A percentile compares a stretch with the other conserved stretches of the same genome.
Conservation (phyloP, 1,284 basidiomycete species). For the Cryptococcus sp. region DNA sequence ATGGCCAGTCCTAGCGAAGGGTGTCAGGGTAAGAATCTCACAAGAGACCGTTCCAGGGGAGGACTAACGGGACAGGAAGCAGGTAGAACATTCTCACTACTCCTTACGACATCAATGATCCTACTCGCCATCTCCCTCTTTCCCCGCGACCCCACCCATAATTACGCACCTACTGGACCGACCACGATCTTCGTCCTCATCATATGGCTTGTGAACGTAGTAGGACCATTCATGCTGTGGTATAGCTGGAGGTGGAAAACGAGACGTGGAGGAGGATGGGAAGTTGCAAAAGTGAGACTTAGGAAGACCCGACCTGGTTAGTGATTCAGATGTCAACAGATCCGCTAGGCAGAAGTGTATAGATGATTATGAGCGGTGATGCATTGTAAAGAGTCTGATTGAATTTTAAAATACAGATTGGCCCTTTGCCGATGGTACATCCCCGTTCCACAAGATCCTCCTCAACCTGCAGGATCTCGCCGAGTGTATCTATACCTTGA, state of each 20-base stretch:
- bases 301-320: constrained; percentile 11
- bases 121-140: constrained; percentile 31
- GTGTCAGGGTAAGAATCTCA: constrained; percentile 61
- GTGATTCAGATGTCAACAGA: background rate
- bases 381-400: too few relatives aligned
- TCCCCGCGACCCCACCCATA: constrained; percentile 2
- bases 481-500: constrained; percentile 66
- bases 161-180: constrained; percentile 10
- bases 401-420: too few relatives aligned
- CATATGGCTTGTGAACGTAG: constrained; percentile 28
- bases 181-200: constrained; percentile 21
- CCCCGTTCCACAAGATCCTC: background rate
- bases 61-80: constrained; percentile 21
- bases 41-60: background rate
- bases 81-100: constrained; percentile 26
- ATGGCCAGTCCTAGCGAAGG: constrained; percentile 74
- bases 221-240: constrained; percentile 38
- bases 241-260: constrained; percentile 44
- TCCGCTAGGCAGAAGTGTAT: background rate
- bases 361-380: too few relatives aligned
- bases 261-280: constrained; percentile 39
- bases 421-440: too few relatives aligned
- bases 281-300: constrained; percentile 36
- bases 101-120: constrained; percentile 30
- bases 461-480: too few relatives aligned